phyloP scores from a whole-genome alignment of 345 rosid genomes.

The Aquilaria sinensis region DNA sequence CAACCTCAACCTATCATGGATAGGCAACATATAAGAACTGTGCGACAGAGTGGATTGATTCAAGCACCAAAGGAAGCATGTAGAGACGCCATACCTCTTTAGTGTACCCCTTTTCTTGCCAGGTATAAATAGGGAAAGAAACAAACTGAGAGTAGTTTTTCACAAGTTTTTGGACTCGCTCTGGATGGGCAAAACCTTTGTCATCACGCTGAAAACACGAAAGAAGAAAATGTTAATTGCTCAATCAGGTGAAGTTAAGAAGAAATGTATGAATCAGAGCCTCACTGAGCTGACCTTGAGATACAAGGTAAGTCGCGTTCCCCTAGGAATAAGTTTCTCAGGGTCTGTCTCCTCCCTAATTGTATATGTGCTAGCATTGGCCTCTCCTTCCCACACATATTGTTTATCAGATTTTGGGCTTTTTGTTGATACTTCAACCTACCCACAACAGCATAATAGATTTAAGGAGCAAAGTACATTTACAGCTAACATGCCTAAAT shows the following conservation, averaged over 20 bases:
- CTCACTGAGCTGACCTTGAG: constrained; percentile 54
- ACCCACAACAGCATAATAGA: neutral
- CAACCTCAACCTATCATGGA: constrained; percentile 76
- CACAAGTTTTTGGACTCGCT: constrained; percentile 85
- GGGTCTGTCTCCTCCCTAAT: constrained; percentile 88
- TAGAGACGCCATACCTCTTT: constrained; percentile 58
- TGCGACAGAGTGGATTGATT: neutral
- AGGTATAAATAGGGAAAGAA: constrained; percentile 95
- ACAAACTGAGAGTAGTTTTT: constrained; percentile 96
- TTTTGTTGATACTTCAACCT: constrained; percentile 88
- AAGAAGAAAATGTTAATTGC: constrained; percentile 13
- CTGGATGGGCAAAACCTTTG: constrained; percentile 92
- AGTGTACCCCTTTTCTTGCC: constrained; percentile 96
- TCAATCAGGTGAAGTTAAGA: neutral
- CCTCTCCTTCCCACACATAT: constrained; percentile 95
- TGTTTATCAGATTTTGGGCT: constrained; percentile 92
- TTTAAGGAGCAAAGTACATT: too few relatives aligned
- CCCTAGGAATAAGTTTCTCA: constrained; percentile 68
- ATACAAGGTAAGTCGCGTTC: constrained; percentile 79
- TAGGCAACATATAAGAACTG: neutral
- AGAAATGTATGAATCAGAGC: neutral
- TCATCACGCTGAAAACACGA: constrained; percentile 50
- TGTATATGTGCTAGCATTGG: constrained; percentile 75
- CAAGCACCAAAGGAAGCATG: neutral
- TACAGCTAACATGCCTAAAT: neutral